Evolutionary conservation across 1,284 basidiomycete species (phyloP), one percentile per base, ranked within the genome.

Genomic region (Schizopora paradoxa): DNA sequence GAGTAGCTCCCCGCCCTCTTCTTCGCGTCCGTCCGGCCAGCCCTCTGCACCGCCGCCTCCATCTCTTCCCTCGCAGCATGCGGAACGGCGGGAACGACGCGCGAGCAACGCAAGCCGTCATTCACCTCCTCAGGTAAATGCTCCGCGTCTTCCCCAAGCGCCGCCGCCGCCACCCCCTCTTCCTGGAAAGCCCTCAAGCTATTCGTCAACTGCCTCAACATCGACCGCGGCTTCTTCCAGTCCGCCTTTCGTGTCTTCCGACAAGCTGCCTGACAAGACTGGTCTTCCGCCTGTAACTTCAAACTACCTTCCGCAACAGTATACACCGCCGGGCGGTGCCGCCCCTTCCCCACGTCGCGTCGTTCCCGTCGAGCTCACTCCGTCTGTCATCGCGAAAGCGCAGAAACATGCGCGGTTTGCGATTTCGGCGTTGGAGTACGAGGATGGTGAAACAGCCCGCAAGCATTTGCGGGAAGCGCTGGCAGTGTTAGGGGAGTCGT

Each of bases 391-490:
- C 28, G 72, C 82, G 22, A 79, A 82, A 55, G 78, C 77, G 19
- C 91, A 96, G 69, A 94, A 90, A 61, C 91, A 94, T 58, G 91
- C 91, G 57, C 77, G 77, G 44, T 95, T 85, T 66, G 93, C 93
- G 5, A 91, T 95, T 49, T 91, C 88, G 16, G 81, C 93, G 14
- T 67, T 97, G 47, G 91, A 96, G 59, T 97, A 92, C 61, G 93
- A 96, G 59, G 93, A 97, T 62, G 72, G 73, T 11, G 85, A 86
- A 54, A 85, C 87, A 54, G 92, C 92, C 18, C 72, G 77, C 56
- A 82, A 77, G 59, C 89, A 96, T 64, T 65, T 96, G 54, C 70
- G 77, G 53, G 71, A 77, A 27, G 92, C 92, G 14, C 66, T 95
- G 53, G 73, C 69, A 27, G 65, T 82, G 48, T 68, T 95, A n/a